These are phyloP conservation scores for Zygosaccharomyces rouxii DNA, from an alignment of 805 yeast genomes.

Conservation along the genomic window DNA sequence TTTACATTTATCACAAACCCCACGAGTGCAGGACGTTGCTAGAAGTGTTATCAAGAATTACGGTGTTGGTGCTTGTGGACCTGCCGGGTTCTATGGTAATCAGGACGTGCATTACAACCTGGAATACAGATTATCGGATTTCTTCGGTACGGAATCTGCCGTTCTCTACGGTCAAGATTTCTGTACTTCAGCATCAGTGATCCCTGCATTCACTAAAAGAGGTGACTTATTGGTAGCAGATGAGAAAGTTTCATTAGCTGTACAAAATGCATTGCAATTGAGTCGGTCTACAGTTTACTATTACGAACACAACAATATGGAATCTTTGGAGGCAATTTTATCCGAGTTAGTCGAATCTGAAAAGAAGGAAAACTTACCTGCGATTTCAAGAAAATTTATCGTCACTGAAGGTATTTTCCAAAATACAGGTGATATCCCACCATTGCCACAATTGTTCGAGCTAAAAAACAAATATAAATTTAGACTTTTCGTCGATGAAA, in stretches of 20 bases:
- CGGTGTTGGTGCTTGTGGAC: slow-evolving; percentile 99
- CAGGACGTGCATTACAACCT: slow-evolving; percentile 84
- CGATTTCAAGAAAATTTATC: slow-evolving; percentile 79
- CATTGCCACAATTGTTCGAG: slow-evolving; percentile 61
- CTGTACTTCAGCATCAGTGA: slow-evolving; percentile 77
- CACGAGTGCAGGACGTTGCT: slow-evolving; percentile 48
- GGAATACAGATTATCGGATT: slow-evolving; percentile 69
- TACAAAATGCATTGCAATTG: slow-evolving; percentile 84
- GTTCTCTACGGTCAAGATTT: slow-evolving; percentile 93
- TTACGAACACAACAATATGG: slow-evolving; percentile 84
- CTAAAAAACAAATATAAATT: slow-evolving; percentile 79
- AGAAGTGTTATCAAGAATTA: slow-evolving; percentile 54
- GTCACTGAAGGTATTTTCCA: slow-evolving; percentile 88
- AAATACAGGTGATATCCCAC: slow-evolving; percentile 73
- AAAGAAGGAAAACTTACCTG: slow-evolving; percentile 55
- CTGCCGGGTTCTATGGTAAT: slow-evolving; percentile 95
- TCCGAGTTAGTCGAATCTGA: slow-evolving; percentile 56
- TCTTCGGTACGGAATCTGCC: slow-evolving; percentile 70
- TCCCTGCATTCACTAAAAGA: slow-evolving; percentile 91
- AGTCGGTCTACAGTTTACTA: slow-evolving; percentile 74
- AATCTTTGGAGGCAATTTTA: slow-evolving; percentile 68
- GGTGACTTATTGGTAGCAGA: slow-evolving; percentile 93
- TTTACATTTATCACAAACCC: slow-evolving; percentile 53
- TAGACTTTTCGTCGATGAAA: slow-evolving; percentile 83
- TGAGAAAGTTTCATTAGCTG: slow-evolving; percentile 63